A percentile compares a stretch with the other conserved stretches of the same genome.
phyloP scores from a whole-genome alignment of 2,329 filamentous ascomycete genomes.

The Dendrostoma leiphaemia region DNA sequence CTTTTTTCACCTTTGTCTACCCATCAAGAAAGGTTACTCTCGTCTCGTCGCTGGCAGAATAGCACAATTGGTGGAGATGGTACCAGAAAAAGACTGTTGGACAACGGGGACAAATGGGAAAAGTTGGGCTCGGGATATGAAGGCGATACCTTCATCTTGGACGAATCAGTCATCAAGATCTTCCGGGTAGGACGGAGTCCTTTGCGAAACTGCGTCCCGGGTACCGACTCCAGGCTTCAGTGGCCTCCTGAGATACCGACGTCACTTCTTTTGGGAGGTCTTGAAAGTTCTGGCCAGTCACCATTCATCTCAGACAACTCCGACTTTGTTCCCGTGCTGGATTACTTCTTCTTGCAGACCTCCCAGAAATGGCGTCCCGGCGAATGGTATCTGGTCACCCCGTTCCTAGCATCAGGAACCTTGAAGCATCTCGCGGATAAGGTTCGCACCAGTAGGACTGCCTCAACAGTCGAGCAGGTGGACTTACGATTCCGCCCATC shows the following conservation, averaged over 20 bases:
- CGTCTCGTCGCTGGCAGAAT: not conserved
- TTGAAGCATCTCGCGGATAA: conserved; percentile 25
- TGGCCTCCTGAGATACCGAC: conserved; percentile 33
- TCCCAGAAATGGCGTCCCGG: not conserved
- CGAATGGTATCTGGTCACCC: conserved; percentile 30
- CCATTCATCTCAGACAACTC: conserved; percentile 1
- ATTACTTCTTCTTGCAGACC: conserved; percentile 28
- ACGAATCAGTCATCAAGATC: conserved; percentile 29
- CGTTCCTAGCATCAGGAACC: conserved; percentile 26
- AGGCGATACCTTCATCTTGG: conserved; percentile 29
- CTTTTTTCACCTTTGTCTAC: not conserved
- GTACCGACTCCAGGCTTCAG: conserved; percentile 7
- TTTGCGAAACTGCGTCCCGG: conserved; percentile 30
- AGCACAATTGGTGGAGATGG: not conserved
- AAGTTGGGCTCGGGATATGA: conserved; percentile 28
- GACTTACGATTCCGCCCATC: conserved; percentile 29
- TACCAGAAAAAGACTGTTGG: conserved; percentile 15
- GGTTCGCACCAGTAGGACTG: conserved; percentile 17
- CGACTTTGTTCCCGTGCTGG: conserved; percentile 28
- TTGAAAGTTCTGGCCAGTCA: not conserved
- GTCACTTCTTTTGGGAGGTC: conserved; percentile 28
- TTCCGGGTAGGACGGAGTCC: conserved; percentile 26
- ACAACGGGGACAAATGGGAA: conserved; percentile 26
- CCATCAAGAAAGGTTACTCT: not conserved
- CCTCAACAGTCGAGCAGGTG: conserved; percentile 25